phyloP scores from a whole-genome alignment of 2,329 filamentous ascomycete species.

The Hypoxylon sp. region DNA sequence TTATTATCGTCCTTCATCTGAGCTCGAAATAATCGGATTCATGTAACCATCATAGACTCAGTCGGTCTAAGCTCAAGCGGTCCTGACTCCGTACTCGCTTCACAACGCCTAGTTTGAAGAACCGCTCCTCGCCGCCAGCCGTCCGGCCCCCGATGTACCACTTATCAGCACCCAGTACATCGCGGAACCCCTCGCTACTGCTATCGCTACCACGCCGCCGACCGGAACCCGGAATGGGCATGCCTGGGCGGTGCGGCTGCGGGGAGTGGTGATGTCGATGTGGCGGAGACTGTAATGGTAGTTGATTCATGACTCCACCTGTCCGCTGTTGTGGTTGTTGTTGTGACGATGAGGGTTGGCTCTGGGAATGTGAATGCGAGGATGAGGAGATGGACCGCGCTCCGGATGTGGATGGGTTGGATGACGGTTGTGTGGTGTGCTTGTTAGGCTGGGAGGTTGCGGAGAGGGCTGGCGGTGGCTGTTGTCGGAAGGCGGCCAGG shows the following conservation, averaged over 20 bases:
- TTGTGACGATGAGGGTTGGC: constrained; percentile 40
- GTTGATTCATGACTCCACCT: constrained; percentile 53
- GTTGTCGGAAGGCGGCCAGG: constrained; percentile 55
- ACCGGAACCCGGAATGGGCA: constrained; percentile 52
- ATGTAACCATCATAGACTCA: constrained; percentile 73
- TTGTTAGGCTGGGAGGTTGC: constrained; percentile 53
- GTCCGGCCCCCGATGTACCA: constrained; percentile 87
- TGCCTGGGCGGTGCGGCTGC: constrained; percentile 35
- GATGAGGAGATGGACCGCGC: constrained; percentile 48
- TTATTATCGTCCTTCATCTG: not conserved
- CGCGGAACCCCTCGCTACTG: constrained; percentile 81
- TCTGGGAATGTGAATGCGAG: constrained; percentile 31
- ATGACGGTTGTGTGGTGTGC: constrained; percentile 44
- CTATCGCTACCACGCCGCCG: constrained; percentile 79
- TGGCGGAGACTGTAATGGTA: constrained; percentile 53
- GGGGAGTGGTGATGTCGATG: constrained; percentile 37
- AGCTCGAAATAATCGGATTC: not conserved
- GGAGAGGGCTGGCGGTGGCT: constrained; percentile 49
- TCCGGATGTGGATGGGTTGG: constrained; percentile 33
- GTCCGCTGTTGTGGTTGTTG: constrained; percentile 40
- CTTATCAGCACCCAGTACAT: constrained; percentile 79
- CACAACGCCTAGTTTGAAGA: constrained; percentile 85
- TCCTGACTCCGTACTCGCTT: constrained; percentile 80
- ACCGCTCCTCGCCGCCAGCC: constrained; percentile 82
- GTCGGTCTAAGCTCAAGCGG: constrained; percentile 78